phyloP scores from a whole-genome alignment of 2,329 filamentous ascomycete species.

The Trichophyton simii region DNA sequence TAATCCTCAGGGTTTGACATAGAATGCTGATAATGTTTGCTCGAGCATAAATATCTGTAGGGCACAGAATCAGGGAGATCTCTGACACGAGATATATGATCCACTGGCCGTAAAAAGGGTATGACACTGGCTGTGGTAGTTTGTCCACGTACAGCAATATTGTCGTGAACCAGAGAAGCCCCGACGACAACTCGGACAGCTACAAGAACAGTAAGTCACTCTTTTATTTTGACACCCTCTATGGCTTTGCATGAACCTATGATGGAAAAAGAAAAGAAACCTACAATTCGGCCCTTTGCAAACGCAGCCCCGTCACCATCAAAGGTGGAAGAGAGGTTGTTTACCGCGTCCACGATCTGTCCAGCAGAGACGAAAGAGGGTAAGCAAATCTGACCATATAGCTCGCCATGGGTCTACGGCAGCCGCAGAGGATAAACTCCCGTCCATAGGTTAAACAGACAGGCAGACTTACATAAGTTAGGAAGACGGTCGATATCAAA shows the following conservation, averaged over 20 bases:
- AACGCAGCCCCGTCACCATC: constrained; percentile 2
- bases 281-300: constrained; percentile 12
- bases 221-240: background rate
- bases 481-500: constrained; percentile 25
- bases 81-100: constrained; percentile 47
- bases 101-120: constrained; percentile 53
- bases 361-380: background rate
- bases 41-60: constrained; percentile 19
- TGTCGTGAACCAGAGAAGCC: constrained; percentile 52
- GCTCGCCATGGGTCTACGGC: background rate
- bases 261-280: background rate
- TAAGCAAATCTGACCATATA: background rate
- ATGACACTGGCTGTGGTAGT: constrained; percentile 41
- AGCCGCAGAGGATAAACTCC: background rate
- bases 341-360: constrained; percentile 13
- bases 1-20: constrained; percentile 13
- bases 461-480: constrained; percentile 29
- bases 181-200: constrained; percentile 49
- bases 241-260: background rate
- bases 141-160: constrained; percentile 43
- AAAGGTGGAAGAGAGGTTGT: constrained; percentile 10
- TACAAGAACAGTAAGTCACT: constrained; percentile 12
- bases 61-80: constrained; percentile 33
- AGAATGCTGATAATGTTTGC: constrained; percentile 16
- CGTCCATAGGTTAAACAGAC: background rate